Base-by-base conservation (phyloP, 805 yeast species). In the Diddensiella caesifluorescens region DNA sequence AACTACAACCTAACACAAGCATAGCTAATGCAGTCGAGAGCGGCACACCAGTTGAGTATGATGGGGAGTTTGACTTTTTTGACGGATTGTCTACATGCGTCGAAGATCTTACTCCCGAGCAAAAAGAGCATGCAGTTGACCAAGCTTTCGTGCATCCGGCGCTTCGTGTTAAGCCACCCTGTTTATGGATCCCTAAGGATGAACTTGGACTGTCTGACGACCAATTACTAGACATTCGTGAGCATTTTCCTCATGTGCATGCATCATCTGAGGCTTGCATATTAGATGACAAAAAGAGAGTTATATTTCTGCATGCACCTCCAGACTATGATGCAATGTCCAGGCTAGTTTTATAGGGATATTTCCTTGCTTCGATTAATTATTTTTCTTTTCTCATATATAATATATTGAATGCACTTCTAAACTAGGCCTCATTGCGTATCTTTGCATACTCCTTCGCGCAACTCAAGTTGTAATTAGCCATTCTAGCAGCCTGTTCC, bases 161-260 rank as follows among this genome's bases (percentile, higher is more conserved):
- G 4, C 42, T 57, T 13, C 47, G 59, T 18, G 45, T 49, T 5
- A 45, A 36, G 10, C 45, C 53, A 18, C 67, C 69, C 7, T 51
- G 64, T 20, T 54, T 73, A 1, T 70, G 75, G 76, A 45, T 73
- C 2, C 76, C 76, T 0, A 46, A 50, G 18, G 76, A 73, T 48
- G 48, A 44, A 15, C 49, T 57, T 6, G 71, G 71, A 1, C 50
- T 67, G 6, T 61, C 67, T 2, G 54, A 51, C 4, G 63, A 63
- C 41, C 65, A 63, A 39, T 56, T 60, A 2, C 34, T 35, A 7
- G 56, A 53, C 6, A 57, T 63, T 42, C 48, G 52, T 23, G 40
- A 21, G 30, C 38, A 41, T 23, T 60, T 44, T 41, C 45, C 55
- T 1, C 53, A 55, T 19, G 39, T 62, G 10, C 35, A 48, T 6